A percentile compares a stretch with the other conserved stretches of the same genome.
Conservation (phyloP, 2,329 filamentous ascomycete genomes). For the Chrysosporium queenslandicum region DNA sequence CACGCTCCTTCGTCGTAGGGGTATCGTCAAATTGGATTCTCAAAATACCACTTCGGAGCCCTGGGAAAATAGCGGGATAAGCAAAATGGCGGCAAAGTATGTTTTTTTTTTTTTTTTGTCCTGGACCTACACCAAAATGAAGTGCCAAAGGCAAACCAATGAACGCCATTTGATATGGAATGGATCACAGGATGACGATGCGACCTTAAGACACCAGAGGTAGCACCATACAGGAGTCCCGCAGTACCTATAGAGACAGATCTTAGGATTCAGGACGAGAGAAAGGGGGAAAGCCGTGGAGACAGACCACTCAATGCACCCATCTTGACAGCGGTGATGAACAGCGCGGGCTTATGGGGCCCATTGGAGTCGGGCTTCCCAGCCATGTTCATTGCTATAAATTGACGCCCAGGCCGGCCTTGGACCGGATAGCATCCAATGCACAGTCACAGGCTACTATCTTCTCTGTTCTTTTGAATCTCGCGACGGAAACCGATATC, state of each 20-base stretch:
- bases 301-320: conserved; percentile 50
- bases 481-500: no score
- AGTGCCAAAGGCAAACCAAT: conserved; percentile 70
- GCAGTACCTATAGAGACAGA: conserved; percentile 32
- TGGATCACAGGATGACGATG: conserved; percentile 57
- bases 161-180: conserved; percentile 60
- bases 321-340: conserved; percentile 44
- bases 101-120: conserved; percentile 6
- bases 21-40: conserved; percentile 42
- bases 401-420: not conserved
- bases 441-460: not conserved
- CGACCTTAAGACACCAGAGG: conserved; percentile 61
- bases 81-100: conserved; percentile 8
- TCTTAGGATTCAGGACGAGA: no score
- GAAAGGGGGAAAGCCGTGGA: no score
- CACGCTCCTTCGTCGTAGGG: conserved; percentile 49
- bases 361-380: conserved; percentile 16
- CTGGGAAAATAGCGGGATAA: conserved; percentile 27
- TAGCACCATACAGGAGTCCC: conserved; percentile 56
- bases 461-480: no score
- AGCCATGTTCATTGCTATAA: conserved; percentile 20
- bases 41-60: conserved; percentile 36
- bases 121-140: conserved; percentile 60
- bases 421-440: no score
- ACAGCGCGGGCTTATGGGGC: conserved; percentile 13